Base-by-base conservation (phyloP, 139 green algal genomes). In the Diplosphaera chodatii region DNA sequence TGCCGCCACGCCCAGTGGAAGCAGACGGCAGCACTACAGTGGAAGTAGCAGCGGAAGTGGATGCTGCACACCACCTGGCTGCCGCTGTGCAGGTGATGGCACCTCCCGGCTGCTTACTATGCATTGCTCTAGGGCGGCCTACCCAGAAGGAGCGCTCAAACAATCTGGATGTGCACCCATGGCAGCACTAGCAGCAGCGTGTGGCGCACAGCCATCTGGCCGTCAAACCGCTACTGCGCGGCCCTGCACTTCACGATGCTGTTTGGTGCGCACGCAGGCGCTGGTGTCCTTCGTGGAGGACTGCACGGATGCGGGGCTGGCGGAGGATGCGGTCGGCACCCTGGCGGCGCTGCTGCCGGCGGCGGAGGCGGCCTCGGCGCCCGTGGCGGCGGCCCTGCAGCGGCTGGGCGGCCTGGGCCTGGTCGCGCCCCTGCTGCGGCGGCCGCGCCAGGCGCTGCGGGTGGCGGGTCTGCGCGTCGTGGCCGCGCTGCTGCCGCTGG, bases 381-480 rank as follows among this genome's bases (percentile, higher is more conserved):
- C n/a, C n/a, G n/a, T n/a, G n/a, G n/a, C n/a, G n/a, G n/a, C n/a
- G n/a, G n/a, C n/a, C n/a, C n/a, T n/a, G n/a, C n/a, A n/a, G n/a
- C n/a, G n/a, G n/a, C n/a, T n/a, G n/a, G n/a, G 69, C 0, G 75
- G 75, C 22, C 55, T 63, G n/a, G 63, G 40, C n/a, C 69, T 80
- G 22, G 68, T 76, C 16, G 32, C 66, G 37, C 72, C 75, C 1
- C 75, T 80, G 75, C 64, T 80, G 55, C 59, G 33, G 22, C 69
- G 78, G 48, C 70, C 78, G 70, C 73, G 75, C 62, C 80, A 76
- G 40, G 30, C 64, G 56, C 62, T 86, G 34, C 70, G 77, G 32
- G 25, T 86, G 34, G 71, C 82, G 37, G 81, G 78, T 16, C 70
- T 86, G 25, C 63, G 62, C 4, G 59, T 78, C 15, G 32, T 85